Conservation (phyloP, 495 filamentous ascomycete genomes). For the Aspergillus olivimuriae region DNA sequence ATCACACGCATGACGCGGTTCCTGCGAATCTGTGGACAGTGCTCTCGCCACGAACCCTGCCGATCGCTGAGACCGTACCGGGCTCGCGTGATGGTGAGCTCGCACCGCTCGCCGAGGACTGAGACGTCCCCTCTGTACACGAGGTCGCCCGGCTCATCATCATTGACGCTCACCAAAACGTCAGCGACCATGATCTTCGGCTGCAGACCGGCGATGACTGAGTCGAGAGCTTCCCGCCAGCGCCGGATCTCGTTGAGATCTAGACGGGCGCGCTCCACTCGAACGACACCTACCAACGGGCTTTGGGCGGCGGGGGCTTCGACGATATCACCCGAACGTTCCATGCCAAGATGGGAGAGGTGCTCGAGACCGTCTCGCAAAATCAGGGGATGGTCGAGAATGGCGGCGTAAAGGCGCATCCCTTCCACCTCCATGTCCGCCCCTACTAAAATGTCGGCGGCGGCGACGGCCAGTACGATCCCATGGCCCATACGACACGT, state of each 20-base stretch:
- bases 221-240: constrained; percentile 33
- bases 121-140: constrained; percentile 36
- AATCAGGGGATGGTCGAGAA: constrained; percentile 37
- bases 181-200: constrained; percentile 36
- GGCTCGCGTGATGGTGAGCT: constrained; percentile 51
- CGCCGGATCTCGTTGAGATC: constrained; percentile 51
- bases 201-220: constrained; percentile 43
- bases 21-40: constrained; percentile 16
- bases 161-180: constrained; percentile 37
- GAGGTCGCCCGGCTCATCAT: constrained; percentile 50
- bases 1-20: constrained; percentile 18
- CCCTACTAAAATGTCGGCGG: constrained; percentile 55
- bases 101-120: constrained; percentile 27
- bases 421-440: constrained; percentile 54
- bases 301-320: constrained; percentile 33
- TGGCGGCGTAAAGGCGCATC: constrained; percentile 50
- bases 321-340: constrained; percentile 46
- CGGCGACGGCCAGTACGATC: constrained; percentile 50
- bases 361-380: constrained; percentile 55
- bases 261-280: constrained; percentile 43
- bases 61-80: constrained; percentile 25
- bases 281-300: constrained; percentile 25
- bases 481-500: constrained; percentile 43
- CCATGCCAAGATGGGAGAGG: constrained; percentile 50
- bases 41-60: constrained; percentile 25